Percentiles rank a stretch among this genome's conserved stretches.
These are phyloP conservation scores for Mallotus nudiflorus DNA, from an alignment of 345 rosid genomes.

Conservation along the genomic window DNA sequence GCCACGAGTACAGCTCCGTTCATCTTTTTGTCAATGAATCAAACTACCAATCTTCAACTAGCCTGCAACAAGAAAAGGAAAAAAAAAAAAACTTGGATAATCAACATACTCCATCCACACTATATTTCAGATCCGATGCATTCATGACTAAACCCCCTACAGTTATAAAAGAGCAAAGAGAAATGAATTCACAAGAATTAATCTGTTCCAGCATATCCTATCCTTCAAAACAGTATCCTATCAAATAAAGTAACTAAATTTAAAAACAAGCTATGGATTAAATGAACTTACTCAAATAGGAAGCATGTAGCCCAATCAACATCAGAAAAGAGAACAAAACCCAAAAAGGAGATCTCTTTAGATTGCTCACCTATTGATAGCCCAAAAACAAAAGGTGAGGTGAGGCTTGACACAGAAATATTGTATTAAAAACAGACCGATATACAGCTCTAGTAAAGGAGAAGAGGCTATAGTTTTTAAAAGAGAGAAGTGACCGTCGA, in stretches of 20 bases:
- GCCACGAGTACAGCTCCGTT: slow-evolving; percentile 86
- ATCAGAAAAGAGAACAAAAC: slow-evolving; percentile 1
- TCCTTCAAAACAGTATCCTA: background rate
- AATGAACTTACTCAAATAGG: slow-evolving; percentile 1
- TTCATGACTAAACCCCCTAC: background rate
- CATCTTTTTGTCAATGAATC: slow-evolving; percentile 45
- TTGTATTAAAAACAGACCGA: background rate
- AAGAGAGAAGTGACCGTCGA: background rate
- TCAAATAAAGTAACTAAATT: background rate
- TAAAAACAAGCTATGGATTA: background rate
- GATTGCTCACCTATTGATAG: slow-evolving; percentile 20
- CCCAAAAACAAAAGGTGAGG: background rate
- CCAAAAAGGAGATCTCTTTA: slow-evolving; percentile 18
- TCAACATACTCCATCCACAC: slow-evolving; percentile 3
- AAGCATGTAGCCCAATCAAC: background rate
- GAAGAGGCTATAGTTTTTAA: background rate
- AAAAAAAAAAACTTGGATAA: slow-evolving; percentile 18
- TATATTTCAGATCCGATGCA: slow-evolving; percentile 17
- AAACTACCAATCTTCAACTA: slow-evolving; percentile 18
- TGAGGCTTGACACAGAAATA: slow-evolving; percentile 4
- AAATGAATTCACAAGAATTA: background rate
- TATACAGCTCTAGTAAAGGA: background rate
- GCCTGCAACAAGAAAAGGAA: slow-evolving; percentile 30
- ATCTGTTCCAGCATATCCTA: background rate
- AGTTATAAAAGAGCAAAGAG: background rate